A percentile compares a stretch with the other conserved stretches of the same genome.
Evolutionary conservation across 495 filamentous ascomycete genomes (phyloP).

Genomic region (Apiosordaria backusii): DNA sequence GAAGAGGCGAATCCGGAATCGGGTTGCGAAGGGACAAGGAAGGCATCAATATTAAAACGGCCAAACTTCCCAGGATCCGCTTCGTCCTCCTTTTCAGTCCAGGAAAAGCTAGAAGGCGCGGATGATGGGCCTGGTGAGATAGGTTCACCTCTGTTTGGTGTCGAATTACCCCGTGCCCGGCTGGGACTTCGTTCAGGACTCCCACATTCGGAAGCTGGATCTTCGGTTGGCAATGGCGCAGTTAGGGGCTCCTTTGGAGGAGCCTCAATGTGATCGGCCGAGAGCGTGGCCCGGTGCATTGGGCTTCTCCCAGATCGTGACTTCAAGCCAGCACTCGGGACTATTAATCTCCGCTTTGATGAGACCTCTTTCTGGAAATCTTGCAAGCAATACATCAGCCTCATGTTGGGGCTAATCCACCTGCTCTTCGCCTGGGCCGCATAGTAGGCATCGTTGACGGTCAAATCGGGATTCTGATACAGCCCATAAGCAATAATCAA

Average conservation of each 20-base stretch:
- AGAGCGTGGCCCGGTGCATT: constrained; percentile 51
- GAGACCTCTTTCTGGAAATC: constrained; percentile 76
- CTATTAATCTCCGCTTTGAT: constrained; percentile 44
- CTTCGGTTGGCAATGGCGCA: constrained; percentile 48
- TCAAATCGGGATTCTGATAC: constrained; percentile 81
- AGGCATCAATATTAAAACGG: constrained; percentile 38
- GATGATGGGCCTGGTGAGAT: constrained; percentile 57
- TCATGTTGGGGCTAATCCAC: constrained; percentile 99
- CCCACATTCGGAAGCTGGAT: constrained; percentile 19
- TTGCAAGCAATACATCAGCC: constrained; percentile 91
- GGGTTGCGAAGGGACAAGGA: constrained; percentile 18
- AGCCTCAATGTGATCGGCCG: constrained; percentile 47
- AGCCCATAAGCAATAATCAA: constrained; percentile 94
- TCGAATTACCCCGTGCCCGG: constrained; percentile 41
- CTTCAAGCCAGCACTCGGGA: constrained; percentile 41
- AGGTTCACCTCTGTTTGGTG: constrained; percentile 39
- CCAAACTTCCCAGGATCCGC: constrained; percentile 35
- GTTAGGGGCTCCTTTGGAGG: constrained; percentile 47
- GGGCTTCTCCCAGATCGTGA: constrained; percentile 46
- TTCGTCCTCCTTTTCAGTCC: constrained; percentile 45
- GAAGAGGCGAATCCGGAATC: constrained; percentile 29
- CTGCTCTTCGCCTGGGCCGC: constrained; percentile 82
- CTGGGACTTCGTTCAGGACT: constrained; percentile 32
- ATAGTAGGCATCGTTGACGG: constrained; percentile 90
- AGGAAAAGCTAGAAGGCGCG: constrained; percentile 52